Evolutionary conservation across 169 alveolate species (phyloP), one percentile per base, ranked within the genome.

Genomic region (Eimeria falciformis): DNA sequence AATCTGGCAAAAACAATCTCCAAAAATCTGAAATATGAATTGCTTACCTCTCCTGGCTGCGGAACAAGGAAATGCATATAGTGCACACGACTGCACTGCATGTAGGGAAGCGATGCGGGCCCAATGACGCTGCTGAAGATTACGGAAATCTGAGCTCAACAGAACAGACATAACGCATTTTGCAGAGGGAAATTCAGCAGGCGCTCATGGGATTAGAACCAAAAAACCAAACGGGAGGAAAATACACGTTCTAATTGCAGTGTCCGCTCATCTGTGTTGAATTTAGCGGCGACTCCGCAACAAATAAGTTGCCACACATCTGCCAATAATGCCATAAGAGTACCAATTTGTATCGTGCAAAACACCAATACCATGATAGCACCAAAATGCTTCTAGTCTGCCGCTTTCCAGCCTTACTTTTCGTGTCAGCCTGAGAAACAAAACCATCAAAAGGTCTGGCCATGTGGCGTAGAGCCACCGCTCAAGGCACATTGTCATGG

Each of bases 81-180:
- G 25, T 86, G 85, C 71, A 69, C 73, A 43, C 68, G 92, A n/a
- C 92, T 77, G 78, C 92, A 62, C 17, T 87, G 85, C 12, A 87
- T 53, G 25, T 87, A 79, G 14, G 92, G 92, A 5, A 50, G 87
- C 75, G 81, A 62, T 18, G 92, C 81, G 27, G 92, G 92, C n/a
- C 92, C 92, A 55, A 79, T 78, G 69, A 87, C 92, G 85, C 81
- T 87, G 86, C 92, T 87, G 68, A 87, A 71, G 56, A 87, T 78
- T 14, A 87, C 58, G 21, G 92, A 87, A 11, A 87, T 50, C 92
- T 85, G 73, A 21, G 40, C 37, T 14, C 45, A 83, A 12, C 23
- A 82, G 17, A 37, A 55, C 40, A 11, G 7, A 46, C 1, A 25
- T 21, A 45, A n/a, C 55, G 43, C 46, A 37, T 45, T n/a, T 23